Base-by-base conservation (phyloP, 1,284 basidiomycete genomes). In the Agroathelia rolfsii region DNA sequence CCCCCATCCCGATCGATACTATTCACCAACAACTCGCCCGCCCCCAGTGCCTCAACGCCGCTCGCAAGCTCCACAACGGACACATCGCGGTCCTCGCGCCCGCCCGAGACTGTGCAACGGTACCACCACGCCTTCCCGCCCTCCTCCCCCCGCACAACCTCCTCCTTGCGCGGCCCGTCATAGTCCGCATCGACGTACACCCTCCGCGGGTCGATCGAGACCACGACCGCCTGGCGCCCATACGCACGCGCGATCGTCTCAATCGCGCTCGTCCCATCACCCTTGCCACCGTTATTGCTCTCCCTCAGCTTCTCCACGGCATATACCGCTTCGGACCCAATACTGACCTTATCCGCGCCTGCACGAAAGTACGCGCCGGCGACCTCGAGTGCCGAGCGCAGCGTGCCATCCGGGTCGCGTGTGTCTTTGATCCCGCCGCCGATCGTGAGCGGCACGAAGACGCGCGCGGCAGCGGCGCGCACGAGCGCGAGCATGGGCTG, bases 401-500 rank as follows among this genome's bases (percentile, higher is more conserved):
- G 61, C 4, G 92, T 95, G 21, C 94, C 94, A 54, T 98, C 94
- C 0, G 95, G 95, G 52, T 99, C 95, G 45, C 87, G 67, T 7
- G 80, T 83, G 59, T 97, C 93, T 59, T 92, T 94, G 67, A 99
- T 98, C 0, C 95, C 95, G 21, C 95, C 95, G 20, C 95, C 95
- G 44, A 99, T 94, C 12, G 95, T 98, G 32, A 99, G 73, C n/a
- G 95, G 95, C 2, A 99, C 92, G 54, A 95, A 98, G 31, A 97
- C 77, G 32, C 77, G 76, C 53, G 88, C 78, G 0, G 95, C 93
- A 0, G 93, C 86, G 1, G 79, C 77, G 35, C 85, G 80, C 32
- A 98, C 87, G 46, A 99, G 85, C 27, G 88, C 82, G 35, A 99
- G 75, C 95, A 99, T 98, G 1, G 95, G 95, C 58, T 98, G 95